phyloP scores from a whole-genome alignment of 1,139 yeast genomes.

The Diutina ranongensis region DNA sequence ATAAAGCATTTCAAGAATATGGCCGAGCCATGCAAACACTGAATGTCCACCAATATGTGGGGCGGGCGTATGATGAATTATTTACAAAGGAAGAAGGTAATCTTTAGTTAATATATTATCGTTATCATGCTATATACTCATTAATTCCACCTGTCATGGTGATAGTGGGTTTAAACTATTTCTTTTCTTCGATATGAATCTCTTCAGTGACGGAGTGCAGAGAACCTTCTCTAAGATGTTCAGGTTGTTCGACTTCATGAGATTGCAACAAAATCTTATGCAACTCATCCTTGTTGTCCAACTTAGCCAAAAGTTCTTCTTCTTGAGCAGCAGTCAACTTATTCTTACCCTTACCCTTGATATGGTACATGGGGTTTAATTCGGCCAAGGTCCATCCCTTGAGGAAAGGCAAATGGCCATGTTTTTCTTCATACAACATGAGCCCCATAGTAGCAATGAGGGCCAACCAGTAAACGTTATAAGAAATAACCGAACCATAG shows the following conservation, averaged over 20 bases:
- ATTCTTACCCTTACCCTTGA: neutral
- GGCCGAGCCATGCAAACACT: constrained; percentile 83
- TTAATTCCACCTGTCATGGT: too few relatives aligned
- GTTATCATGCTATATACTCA: too few relatives aligned
- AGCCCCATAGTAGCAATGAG: neutral
- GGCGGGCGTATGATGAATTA: constrained; percentile 46
- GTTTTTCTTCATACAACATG: constrained; percentile 2
- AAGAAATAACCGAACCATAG: constrained; percentile 7
- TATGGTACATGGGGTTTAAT: constrained; percentile 4
- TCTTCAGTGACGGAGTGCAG: neutral
- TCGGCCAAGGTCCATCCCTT: neutral
- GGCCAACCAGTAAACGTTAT: constrained; percentile 7
- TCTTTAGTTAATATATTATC: too few relatives aligned
- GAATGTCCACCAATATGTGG: constrained; percentile 60
- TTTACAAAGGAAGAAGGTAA: constrained; percentile 17
- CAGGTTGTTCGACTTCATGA: neutral
- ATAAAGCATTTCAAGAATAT: constrained; percentile 48
- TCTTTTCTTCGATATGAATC: neutral
- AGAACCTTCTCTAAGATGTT: neutral
- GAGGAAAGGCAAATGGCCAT: neutral
- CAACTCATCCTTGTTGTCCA: constrained; percentile 13
- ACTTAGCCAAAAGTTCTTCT: constrained; percentile 39
- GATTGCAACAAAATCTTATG: neutral
- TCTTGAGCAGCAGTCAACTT: constrained; percentile 31
- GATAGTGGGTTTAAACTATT: too few relatives aligned